These are phyloP conservation scores for Ceratobasidium sp. DNA, from an alignment of 1,284 basidiomycete species.

Conservation along the genomic window DNA sequence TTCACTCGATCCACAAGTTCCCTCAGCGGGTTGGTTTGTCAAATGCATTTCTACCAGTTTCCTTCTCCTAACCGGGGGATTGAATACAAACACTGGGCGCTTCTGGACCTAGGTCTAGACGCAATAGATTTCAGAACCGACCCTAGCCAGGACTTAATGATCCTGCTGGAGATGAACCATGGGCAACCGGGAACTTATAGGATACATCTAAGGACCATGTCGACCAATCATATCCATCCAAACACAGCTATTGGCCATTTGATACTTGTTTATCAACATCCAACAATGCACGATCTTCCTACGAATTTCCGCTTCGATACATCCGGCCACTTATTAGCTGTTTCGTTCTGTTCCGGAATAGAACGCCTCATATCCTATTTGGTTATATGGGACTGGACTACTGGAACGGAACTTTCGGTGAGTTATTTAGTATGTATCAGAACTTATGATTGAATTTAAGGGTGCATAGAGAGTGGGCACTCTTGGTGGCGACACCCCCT, in stretches of 20 bases:
- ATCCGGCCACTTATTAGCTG: conserved; percentile 18
- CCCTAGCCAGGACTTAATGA: conserved; percentile 25
- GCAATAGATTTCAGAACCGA: conserved; percentile 26
- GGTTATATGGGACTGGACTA: conserved; percentile 39
- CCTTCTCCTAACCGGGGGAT: conserved; percentile 32
- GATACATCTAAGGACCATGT: too few relatives aligned
- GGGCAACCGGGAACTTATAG: too few relatives aligned
- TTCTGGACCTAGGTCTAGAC: conserved; percentile 29
- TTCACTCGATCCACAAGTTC: background rate
- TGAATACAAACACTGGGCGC: conserved; percentile 23
- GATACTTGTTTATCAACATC: too few relatives aligned
- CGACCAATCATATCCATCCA: conserved; percentile 6
- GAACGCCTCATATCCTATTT: background rate
- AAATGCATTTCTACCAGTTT: conserved; percentile 22
- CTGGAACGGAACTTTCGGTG: conserved; percentile 29
- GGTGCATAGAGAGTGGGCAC: conserved; percentile 8
- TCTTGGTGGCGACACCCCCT: background rate
- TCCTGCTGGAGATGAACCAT: conserved; percentile 12
- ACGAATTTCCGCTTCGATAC: conserved; percentile 23
- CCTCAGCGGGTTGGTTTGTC: background rate
- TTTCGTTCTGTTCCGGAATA: background rate
- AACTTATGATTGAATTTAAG: too few relatives aligned
- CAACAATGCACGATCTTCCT: background rate
- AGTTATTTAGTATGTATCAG: too few relatives aligned
- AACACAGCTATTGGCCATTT: background rate